A percentile compares a stretch with the other conserved stretches of the same genome.
Conservation (phyloP, 2,329 filamentous ascomycete genomes). For the Ciborinia camelliae region DNA sequence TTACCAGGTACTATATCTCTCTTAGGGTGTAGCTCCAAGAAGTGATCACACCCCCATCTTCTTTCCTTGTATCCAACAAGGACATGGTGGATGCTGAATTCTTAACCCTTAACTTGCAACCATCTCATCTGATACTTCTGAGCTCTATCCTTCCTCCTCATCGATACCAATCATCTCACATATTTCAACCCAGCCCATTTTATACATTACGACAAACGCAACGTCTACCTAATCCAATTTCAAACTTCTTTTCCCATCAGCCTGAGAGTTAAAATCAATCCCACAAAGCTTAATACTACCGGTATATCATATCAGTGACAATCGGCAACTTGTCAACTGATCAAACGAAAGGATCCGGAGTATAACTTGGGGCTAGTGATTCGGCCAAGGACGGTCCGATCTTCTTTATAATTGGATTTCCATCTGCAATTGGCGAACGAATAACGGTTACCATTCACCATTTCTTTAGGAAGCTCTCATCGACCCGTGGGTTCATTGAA, state of each 20-base stretch:
- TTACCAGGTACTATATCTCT: neutral
- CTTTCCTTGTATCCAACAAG: neutral
- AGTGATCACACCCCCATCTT: slow-evolving; percentile 18
- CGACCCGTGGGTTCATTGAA: neutral
- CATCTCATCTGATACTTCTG: neutral
- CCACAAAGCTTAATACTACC: neutral
- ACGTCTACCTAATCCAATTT: neutral
- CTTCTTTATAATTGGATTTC: slow-evolving; percentile 10
- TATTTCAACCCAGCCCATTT: neutral
- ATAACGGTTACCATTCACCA: slow-evolving; percentile 11
- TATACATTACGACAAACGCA: neutral
- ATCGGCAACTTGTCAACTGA: neutral
- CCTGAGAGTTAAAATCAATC: neutral
- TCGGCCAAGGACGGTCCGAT: slow-evolving; percentile 8
- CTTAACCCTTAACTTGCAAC: neutral
- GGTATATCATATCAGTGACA: neutral
- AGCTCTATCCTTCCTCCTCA: slow-evolving; percentile 1
- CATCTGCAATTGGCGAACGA: slow-evolving; percentile 17
- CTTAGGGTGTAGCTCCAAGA: neutral
- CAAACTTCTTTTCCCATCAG: neutral
- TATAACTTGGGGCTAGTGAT: neutral
- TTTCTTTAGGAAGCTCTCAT: slow-evolving; percentile 10
- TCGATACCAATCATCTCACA: slow-evolving; percentile 5
- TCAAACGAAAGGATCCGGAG: neutral
- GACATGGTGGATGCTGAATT: neutral